A percentile compares a stretch with the other conserved stretches of the same genome.
phyloP scores from a whole-genome alignment of 2,329 filamentous ascomycete genomes.

The Graphilbum fragrans region DNA sequence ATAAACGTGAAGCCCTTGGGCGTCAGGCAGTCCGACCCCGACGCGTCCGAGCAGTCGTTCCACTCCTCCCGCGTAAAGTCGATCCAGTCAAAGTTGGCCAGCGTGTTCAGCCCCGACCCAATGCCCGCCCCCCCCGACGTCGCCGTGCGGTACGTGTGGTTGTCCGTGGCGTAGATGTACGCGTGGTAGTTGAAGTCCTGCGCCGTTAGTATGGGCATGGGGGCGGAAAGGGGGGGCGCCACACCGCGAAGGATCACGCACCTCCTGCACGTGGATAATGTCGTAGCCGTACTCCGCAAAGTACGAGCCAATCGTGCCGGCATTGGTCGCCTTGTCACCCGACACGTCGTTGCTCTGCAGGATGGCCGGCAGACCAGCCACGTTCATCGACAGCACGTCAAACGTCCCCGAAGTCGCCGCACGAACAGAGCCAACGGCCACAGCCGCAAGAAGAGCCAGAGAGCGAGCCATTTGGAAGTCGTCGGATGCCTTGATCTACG shows the following conservation, averaged over 20 bases:
- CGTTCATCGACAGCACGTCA: conserved; percentile 43
- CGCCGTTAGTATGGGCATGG: neutral
- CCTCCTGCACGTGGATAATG: conserved; percentile 54
- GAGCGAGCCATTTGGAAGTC: too few relatives aligned
- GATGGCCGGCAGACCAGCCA: conserved; percentile 44
- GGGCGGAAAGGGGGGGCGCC: neutral
- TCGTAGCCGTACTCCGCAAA: conserved; percentile 47
- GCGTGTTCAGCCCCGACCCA: conserved; percentile 52
- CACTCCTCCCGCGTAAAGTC: conserved; percentile 47
- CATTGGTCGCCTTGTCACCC: conserved; percentile 48
- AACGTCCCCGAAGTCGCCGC: too few relatives aligned
- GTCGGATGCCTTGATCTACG: too few relatives aligned
- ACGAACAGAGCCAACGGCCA: too few relatives aligned
- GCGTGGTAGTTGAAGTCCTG: conserved; percentile 57
- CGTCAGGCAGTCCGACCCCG: conserved; percentile 48
- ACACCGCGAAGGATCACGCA: too few relatives aligned
- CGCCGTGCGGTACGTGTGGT: conserved; percentile 46
- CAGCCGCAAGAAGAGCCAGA: too few relatives aligned
- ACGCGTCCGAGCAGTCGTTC: conserved; percentile 42
- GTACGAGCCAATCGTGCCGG: conserved; percentile 40
- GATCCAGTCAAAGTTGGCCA: conserved; percentile 45
- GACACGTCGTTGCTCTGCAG: conserved; percentile 48
- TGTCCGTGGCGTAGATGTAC: conserved; percentile 47
- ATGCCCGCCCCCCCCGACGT: conserved; percentile 54
- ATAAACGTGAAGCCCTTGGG: conserved; percentile 61